A percentile compares a stretch with the other conserved stretches of the same genome.
Conservation (phyloP, 768 basidiomycete genomes). For the Lactarius vividus region DNA sequence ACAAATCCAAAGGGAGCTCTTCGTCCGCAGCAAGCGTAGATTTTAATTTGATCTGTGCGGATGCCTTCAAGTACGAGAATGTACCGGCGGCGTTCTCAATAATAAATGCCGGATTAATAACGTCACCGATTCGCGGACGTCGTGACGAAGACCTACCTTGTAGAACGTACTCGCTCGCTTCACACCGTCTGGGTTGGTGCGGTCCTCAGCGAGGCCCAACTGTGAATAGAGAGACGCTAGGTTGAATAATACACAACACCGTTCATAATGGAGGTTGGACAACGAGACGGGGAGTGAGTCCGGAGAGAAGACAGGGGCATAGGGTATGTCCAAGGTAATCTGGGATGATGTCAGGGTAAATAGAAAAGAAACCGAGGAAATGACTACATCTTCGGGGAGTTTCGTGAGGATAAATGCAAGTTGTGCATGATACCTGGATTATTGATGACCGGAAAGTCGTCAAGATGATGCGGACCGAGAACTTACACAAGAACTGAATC, state of each 20-base stretch:
- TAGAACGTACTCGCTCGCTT: constrained; percentile 71
- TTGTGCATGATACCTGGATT: constrained; percentile 84
- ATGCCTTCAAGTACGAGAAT: constrained; percentile 56
- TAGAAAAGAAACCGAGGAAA: constrained; percentile 25
- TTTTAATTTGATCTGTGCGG: constrained; percentile 51
- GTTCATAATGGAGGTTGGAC: constrained; percentile 77
- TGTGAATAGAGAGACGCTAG: constrained; percentile 84
- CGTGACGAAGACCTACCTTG: constrained; percentile 47
- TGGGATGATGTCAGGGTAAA: constrained; percentile 31
- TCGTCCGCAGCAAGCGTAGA: constrained; percentile 47
- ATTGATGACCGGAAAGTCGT: constrained; percentile 20
- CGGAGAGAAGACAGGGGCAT: constrained; percentile 67
- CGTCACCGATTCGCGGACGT: background rate
- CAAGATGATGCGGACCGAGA: constrained; percentile 13
- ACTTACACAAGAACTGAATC: constrained; percentile 58
- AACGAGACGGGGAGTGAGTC: constrained; percentile 57
- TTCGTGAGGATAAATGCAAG: constrained; percentile 81
- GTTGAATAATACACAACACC: constrained; percentile 78
- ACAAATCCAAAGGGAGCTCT: constrained; percentile 64
- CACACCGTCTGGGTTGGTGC: constrained; percentile 73
- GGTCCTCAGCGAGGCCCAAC: constrained; percentile 68
- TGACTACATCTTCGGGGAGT: constrained; percentile 72
- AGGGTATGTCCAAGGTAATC: constrained; percentile 73
- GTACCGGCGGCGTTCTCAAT: constrained; percentile 68
- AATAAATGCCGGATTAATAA: constrained; percentile 10